phyloP scores from a whole-genome alignment of 2,329 filamentous ascomycete species.

The Phaeoacremonium minimum region DNA sequence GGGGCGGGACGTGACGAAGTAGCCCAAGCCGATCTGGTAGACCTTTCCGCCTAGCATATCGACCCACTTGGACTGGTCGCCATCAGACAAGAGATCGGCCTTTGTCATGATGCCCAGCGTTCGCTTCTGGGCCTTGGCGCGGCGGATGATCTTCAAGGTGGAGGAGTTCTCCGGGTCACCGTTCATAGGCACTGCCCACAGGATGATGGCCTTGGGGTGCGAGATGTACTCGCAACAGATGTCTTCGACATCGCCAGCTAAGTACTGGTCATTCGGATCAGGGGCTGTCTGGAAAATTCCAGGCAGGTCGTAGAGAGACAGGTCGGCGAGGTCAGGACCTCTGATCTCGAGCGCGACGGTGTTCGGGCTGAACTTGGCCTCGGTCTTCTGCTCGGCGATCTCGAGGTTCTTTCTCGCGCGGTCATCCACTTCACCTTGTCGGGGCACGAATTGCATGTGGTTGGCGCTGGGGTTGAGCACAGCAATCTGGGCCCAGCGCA shows the following conservation, averaged over 20 bases:
- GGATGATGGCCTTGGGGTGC: constrained; percentile 66
- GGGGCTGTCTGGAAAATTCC: constrained; percentile 73
- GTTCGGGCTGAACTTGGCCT: constrained; percentile 77
- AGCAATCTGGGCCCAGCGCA: constrained; percentile 73
- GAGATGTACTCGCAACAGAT: constrained; percentile 67
- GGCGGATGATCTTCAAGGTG: constrained; percentile 60
- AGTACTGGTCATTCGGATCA: constrained; percentile 58
- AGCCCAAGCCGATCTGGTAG: constrained; percentile 67
- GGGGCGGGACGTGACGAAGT: constrained; percentile 72
- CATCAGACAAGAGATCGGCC: constrained; percentile 64
- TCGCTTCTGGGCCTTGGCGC: constrained; percentile 49
- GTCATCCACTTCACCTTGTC: too few relatives aligned
- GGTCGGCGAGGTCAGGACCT: constrained; percentile 63
- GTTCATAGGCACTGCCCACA: constrained; percentile 75
- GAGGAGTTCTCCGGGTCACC: constrained; percentile 72
- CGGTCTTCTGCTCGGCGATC: constrained; percentile 33
- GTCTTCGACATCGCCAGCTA: constrained; percentile 69
- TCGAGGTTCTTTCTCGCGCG: constrained; percentile 21
- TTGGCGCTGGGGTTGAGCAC: constrained; percentile 63
- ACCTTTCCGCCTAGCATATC: constrained; percentile 58
- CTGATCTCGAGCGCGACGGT: constrained; percentile 73
- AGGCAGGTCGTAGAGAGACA: constrained; percentile 83
- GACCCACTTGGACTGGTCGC: constrained; percentile 53
- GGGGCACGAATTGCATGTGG: constrained; percentile 49
- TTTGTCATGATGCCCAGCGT: constrained; percentile 81